Evolutionary conservation across 2,329 filamentous ascomycete genomes (phyloP), one percentile per base, ranked within the genome.

Genomic region (Arthrinium puccinioides): DNA sequence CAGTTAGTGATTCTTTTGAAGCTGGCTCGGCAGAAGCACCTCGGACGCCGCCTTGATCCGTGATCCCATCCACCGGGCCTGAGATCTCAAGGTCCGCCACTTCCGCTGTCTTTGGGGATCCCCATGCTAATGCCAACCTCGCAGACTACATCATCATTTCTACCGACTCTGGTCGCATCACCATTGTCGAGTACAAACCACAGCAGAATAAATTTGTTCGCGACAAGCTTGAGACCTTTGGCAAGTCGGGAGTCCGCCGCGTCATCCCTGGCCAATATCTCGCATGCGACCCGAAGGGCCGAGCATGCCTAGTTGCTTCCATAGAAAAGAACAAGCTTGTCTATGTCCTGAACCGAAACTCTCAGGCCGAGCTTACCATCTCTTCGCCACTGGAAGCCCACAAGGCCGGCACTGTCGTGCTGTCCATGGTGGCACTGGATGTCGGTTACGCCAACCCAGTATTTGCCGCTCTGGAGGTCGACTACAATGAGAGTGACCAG

Each of bases 241-340:
- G 92, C 49, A 98, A 98, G 64, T 97, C 92, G 7, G 94, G 92
- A 25, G 78, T 97, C 37, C 82, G 94, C 40, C 82, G 92, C 52
- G 90, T 97, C 25, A 79, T 98, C 30, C 92, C 94, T 3, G 92
- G 94, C 43, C 88, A 99, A 61, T 98, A 96, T 55, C 76, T 99
- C 20, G 92, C 90, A 6, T 87, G 87, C 36, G 92, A 99, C 55
- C 92, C 92, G 20, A 95, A 95, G 62, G 92, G 92, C 39, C 80
- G 92, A 66, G 94, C 94, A 38, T 95, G 90, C 56, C 74, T 99
- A 57, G 86, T 97, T 44, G 88, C 92, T 9, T 90, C 89, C 5
- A 75, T 90, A 38, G 94, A 99, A 67, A 98, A 98, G 75, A 98
- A 97, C 69, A 98, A 98, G 69, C 83, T 99, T 39, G 92, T 98